A percentile compares a stretch with the other conserved stretches of the same genome.
Conservation (phyloP, 495 filamentous ascomycete species). For the Penicillium verhagenii region DNA sequence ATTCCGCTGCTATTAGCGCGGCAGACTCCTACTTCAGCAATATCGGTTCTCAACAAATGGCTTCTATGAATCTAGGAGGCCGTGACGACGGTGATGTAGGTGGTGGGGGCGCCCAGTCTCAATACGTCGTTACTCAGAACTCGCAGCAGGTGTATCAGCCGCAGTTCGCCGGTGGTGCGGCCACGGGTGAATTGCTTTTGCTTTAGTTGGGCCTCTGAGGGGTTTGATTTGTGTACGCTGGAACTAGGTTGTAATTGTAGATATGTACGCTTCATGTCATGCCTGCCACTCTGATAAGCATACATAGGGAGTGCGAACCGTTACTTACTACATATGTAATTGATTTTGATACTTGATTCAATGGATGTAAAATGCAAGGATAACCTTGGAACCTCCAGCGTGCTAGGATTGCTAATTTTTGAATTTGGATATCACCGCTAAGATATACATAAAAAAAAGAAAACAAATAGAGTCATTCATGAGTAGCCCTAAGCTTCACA, state of each 20-base stretch:
- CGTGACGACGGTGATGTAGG: constrained; percentile 40
- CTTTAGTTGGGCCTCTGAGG: constrained; percentile 27
- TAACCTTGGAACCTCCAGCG: background rate
- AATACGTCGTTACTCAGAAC: constrained; percentile 56
- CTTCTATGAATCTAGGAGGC: constrained; percentile 59
- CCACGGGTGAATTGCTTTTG: constrained; percentile 50
- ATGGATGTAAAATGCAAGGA: background rate
- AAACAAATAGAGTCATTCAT: background rate
- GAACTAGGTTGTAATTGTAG: constrained; percentile 25
- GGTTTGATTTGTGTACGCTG: background rate
- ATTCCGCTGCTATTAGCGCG: constrained; percentile 61
- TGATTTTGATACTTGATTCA: background rate
- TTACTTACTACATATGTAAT: constrained; percentile 3
- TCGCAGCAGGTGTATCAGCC: constrained; percentile 53
- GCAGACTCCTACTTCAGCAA: constrained; percentile 85
- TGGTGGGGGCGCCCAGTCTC: constrained; percentile 40
- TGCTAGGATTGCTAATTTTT: background rate
- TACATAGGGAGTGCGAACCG: constrained; percentile 4
- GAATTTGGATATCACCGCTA: constrained; percentile 3
- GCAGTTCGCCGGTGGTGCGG: constrained; percentile 46
- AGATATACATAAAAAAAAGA: background rate
- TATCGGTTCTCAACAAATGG: constrained; percentile 69
- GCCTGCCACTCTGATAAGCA: constrained; percentile 7
- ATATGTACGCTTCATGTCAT: constrained; percentile 15
- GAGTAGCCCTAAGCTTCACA: background rate